phyloP scores from a whole-genome alignment of 768 basidiomycete species.

The Cubamyces sp. region DNA sequence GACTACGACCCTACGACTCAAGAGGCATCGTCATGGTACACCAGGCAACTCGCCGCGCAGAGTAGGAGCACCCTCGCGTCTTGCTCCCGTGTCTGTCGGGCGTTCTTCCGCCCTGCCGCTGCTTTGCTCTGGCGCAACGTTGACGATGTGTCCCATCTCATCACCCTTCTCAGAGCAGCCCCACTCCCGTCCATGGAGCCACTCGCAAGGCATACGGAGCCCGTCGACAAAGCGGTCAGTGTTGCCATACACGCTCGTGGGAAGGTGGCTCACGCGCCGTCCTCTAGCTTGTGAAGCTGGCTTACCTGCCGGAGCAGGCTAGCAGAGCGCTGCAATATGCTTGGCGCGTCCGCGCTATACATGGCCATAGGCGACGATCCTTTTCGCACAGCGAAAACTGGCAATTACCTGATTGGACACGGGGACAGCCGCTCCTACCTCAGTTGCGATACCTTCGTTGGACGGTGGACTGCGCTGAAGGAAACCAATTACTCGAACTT shows the following conservation, averaged over 20 bases:
- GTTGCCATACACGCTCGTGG: too few relatives aligned
- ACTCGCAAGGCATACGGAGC: background rate
- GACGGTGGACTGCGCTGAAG: background rate
- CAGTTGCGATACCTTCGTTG: slow-evolving; percentile 15
- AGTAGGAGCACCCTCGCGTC: slow-evolving; percentile 7
- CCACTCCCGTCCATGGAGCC: background rate
- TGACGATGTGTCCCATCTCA: slow-evolving; percentile 4
- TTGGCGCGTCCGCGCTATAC: slow-evolving; percentile 10
- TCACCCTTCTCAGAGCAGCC: background rate
- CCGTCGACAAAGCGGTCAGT: background rate
- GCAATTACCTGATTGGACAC: background rate
- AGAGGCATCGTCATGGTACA: slow-evolving; percentile 8
- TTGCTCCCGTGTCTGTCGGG: slow-evolving; percentile 13
- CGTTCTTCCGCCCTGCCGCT: slow-evolving; percentile 19
- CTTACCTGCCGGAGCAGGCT: background rate
- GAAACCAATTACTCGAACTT: slow-evolving; percentile 2
- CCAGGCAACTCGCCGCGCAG: background rate
- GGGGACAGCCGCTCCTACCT: background rate
- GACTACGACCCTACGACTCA: slow-evolving; percentile 16
- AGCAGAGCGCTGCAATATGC: slow-evolving; percentile 8
- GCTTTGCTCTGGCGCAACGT: slow-evolving; percentile 19
- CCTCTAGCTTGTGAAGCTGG: too few relatives aligned
- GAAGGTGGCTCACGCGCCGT: too few relatives aligned
- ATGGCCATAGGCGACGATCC: background rate
- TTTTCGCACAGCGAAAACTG: background rate